phyloP scores from a whole-genome alignment of 164 flowering plant species.

The Umbellularia californica region DNA sequence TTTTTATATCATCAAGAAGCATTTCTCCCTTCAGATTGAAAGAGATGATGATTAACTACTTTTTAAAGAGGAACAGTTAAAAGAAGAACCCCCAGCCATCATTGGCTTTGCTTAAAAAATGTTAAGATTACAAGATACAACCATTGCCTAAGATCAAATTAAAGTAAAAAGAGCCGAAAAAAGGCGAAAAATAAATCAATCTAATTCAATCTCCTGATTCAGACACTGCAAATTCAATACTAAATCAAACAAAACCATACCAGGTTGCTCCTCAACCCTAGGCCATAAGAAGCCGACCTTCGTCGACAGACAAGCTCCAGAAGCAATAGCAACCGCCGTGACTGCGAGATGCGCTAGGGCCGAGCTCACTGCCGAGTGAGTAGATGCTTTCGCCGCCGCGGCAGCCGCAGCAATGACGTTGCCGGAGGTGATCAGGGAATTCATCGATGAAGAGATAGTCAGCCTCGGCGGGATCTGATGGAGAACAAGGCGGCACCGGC shows the following conservation, averaged over 20 bases:
- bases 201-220: background rate
- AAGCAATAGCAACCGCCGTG: conserved; percentile 87
- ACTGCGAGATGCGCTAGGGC: conserved; percentile 87
- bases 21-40: too few relatives aligned
- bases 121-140: background rate
- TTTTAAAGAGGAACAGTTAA: background rate
- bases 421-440: conserved; percentile 35
- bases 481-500: conserved; percentile 21
- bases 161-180: background rate
- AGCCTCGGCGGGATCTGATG: conserved; percentile 26
- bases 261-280: conserved; percentile 63
- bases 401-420: conserved; percentile 74
- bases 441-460: conserved; percentile 36
- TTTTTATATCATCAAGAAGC: background rate
- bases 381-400: conserved; percentile 35
- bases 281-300: conserved; percentile 95
- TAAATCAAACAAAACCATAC: conserved; percentile 23
- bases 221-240: background rate
- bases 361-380: conserved; percentile 77
- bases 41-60: too few relatives aligned
- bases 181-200: background rate
- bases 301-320: conserved; percentile 93
- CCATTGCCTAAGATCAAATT: background rate
- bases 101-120: too few relatives aligned
- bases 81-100: too few relatives aligned